Conservation (phyloP, 164 flowering plant species). For the Chloranthus sessilifolius region DNA sequence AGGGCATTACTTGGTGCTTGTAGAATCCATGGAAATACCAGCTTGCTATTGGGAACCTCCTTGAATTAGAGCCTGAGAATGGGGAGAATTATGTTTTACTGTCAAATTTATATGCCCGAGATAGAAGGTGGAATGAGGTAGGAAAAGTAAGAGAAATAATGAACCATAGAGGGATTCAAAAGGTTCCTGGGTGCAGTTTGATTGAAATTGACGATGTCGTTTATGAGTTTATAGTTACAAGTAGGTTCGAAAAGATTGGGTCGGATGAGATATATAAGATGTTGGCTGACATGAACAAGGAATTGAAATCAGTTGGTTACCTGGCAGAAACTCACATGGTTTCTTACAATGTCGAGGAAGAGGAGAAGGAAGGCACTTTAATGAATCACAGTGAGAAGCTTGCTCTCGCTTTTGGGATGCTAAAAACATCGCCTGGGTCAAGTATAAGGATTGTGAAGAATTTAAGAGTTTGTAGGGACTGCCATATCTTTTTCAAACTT, state of each 20-base stretch:
- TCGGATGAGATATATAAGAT: slow-evolving; percentile 2
- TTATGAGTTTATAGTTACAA: slow-evolving; percentile 8
- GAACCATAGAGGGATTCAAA: slow-evolving; percentile 5
- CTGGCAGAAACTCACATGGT: slow-evolving; percentile 8
- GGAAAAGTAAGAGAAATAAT: slow-evolving; percentile 3
- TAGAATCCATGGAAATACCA: slow-evolving; percentile 7
- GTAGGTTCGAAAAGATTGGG: neutral
- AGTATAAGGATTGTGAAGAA: slow-evolving; percentile 14
- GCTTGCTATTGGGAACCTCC: slow-evolving; percentile 6
- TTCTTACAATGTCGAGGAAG: slow-evolving; percentile 9
- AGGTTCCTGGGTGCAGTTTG: slow-evolving; percentile 11
- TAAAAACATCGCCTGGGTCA: slow-evolving; percentile 5
- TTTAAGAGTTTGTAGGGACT: slow-evolving; percentile 5
- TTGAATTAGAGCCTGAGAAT: slow-evolving; percentile 5
- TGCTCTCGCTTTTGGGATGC: slow-evolving; percentile 9
- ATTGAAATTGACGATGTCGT: slow-evolving; percentile 9
- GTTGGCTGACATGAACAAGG: slow-evolving; percentile 5
- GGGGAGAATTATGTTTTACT: slow-evolving; percentile 4
- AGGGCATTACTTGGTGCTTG: slow-evolving; percentile 7
- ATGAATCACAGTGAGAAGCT: slow-evolving; percentile 14
- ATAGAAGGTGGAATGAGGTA: slow-evolving; percentile 4
- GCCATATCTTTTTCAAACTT: slow-evolving; percentile 9
- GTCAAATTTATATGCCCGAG: slow-evolving; percentile 9
- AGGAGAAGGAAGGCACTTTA: slow-evolving; percentile 8
- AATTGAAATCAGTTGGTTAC: slow-evolving; percentile 7